Percentiles rank a stretch among this genome's conserved stretches.
Evolutionary conservation across 78 protist genomes (phyloP).

Genomic region (slime mould (Dictyostelium discoideum)): dicty_2.7 NC_007089.4:3770501-3771000

Average conservation of each 20-base stretch:
- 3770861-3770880: background rate
- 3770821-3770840: background rate
- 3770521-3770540: constrained; percentile 39
- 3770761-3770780: background rate
- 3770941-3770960: no score
- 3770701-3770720: constrained; percentile 1
- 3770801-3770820: background rate
- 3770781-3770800: background rate
- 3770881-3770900: background rate
- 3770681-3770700: background rate
- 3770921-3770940: no score
- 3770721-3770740: background rate
- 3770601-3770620: background rate
- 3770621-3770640: background rate
- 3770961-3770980: no score
- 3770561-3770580: background rate
- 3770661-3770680: background rate
- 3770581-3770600: background rate
- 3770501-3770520: constrained; percentile 14
- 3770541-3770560: constrained; percentile 1
- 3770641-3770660: background rate
- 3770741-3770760: background rate
- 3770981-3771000: background rate
- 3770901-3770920: no score
- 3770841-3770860: background rate